Evolutionary conservation across 2,329 filamentous ascomycete species (phyloP).

Genomic region (Phialocephala sp.): DNA sequence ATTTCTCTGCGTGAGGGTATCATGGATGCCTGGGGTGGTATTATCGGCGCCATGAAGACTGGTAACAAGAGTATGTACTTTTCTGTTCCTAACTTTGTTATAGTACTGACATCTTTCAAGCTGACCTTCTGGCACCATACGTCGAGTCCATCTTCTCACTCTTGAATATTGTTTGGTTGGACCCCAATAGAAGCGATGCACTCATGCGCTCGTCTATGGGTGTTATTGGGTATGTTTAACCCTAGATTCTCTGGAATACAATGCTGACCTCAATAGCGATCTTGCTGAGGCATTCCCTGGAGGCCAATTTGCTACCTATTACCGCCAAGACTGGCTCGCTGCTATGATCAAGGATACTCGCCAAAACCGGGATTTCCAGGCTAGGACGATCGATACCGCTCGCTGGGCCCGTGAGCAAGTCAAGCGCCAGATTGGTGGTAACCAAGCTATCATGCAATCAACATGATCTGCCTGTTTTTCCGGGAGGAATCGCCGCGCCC

Average conservation of each 20-base stretch:
- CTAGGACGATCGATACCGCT: constrained; percentile 89
- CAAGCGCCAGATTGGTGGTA: constrained; percentile 79
- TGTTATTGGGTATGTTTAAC: constrained; percentile 80
- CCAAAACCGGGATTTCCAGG: constrained; percentile 82
- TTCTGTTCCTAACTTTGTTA: constrained; percentile 8
- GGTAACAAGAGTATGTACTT: constrained; percentile 72
- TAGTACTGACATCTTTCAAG: constrained; percentile 51
- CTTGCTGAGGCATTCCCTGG: constrained; percentile 92
- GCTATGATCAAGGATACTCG: constrained; percentile 91
- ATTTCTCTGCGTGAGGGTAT: constrained; percentile 95
- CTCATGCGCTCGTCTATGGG: constrained; percentile 95
- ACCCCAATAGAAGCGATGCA: constrained; percentile 88
- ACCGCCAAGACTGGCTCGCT: constrained; percentile 91
- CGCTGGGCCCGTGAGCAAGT: constrained; percentile 98
- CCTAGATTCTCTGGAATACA: constrained; percentile 1
- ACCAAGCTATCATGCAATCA: constrained; percentile 41
- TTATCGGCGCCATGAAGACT: constrained; percentile 90
- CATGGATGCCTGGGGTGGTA: constrained; percentile 98
- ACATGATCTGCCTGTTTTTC: constrained; percentile 37
- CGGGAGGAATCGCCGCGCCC: constrained; percentile 25
- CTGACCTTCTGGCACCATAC: constrained; percentile 74
- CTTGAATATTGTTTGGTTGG: constrained; percentile 78
- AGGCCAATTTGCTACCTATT: constrained; percentile 82
- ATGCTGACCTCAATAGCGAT: constrained; percentile 63
- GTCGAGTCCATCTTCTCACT: constrained; percentile 87